Evolutionary conservation across 148 eudicot genomes (phyloP).

Genomic region (Selenicereus undatus): DNA sequence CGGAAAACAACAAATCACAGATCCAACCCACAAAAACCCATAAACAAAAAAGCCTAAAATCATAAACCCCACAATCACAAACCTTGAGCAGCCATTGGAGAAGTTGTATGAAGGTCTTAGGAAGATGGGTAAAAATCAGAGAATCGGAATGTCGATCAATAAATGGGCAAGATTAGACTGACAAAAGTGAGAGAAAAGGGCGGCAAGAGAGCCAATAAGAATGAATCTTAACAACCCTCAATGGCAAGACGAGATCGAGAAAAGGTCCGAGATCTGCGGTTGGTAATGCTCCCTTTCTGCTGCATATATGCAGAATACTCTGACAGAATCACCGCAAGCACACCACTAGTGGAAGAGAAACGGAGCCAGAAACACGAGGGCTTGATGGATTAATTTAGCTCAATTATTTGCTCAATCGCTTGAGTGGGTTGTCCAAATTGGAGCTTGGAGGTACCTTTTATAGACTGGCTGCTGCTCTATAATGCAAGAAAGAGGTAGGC

Average conservation of each 20-base stretch:
- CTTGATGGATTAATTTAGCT: not conserved
- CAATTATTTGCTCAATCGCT: not conserved
- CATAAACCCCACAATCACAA: not conserved
- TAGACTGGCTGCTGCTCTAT: not conserved
- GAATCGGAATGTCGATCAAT: not conserved
- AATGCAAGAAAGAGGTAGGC: not conserved
- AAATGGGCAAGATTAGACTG: not conserved
- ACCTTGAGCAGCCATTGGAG: constrained; percentile 43
- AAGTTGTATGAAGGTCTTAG: not conserved
- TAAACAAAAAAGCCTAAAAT: not conserved
- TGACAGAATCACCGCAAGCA: not conserved
- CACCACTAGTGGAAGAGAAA: not conserved
- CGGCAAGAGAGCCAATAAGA: not conserved
- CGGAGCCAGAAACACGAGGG: not conserved
- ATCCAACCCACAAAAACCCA: not conserved
- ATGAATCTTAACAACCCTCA: constrained; percentile 52
- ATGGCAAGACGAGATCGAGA: constrained; percentile 90
- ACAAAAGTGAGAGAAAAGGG: not conserved
- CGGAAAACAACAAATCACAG: not conserved
- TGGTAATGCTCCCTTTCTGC: constrained; percentile 56
- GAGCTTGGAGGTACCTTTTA: not conserved
- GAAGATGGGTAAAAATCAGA: not conserved
- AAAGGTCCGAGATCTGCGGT: constrained; percentile 79
- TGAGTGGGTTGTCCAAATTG: not conserved
- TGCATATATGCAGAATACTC: constrained; percentile 51